Percentiles rank a stretch among this genome's conserved stretches.
These are phyloP conservation scores for Apiospora pterosperma DNA, from an alignment of 2,329 filamentous ascomycete genomes.

Conservation along the genomic window DNA sequence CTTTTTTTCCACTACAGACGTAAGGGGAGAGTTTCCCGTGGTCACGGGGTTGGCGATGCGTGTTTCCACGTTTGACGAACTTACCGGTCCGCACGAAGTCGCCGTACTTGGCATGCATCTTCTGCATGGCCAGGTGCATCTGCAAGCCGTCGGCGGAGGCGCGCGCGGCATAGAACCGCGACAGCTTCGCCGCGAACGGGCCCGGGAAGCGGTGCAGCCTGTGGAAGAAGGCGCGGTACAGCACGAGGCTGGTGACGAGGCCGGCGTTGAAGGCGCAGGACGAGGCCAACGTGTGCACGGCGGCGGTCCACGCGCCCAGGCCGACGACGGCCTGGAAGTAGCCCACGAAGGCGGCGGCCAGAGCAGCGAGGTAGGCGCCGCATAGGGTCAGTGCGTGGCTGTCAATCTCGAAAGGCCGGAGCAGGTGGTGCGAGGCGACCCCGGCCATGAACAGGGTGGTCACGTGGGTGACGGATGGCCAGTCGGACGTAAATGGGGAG, in stretches of 20 bases:
- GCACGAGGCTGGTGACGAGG: neutral
- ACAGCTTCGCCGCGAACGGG: slow-evolving; percentile 7
- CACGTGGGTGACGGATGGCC: neutral
- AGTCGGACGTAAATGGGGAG: neutral
- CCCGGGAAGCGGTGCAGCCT: slow-evolving; percentile 11
- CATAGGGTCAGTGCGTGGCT: neutral
- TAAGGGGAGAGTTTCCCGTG: too few species aligned
- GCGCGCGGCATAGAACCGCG: slow-evolving; percentile 8
- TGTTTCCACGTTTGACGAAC: too few species aligned
- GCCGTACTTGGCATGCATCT: slow-evolving; percentile 7
- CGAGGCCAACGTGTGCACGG: neutral
- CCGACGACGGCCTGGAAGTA: neutral
- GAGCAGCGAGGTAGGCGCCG: neutral
- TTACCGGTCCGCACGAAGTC: slow-evolving; percentile 8
- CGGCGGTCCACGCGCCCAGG: neutral
- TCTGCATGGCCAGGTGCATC: neutral
- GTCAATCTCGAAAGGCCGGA: slow-evolving; percentile 1
- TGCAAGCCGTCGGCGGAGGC: slow-evolving; percentile 2
- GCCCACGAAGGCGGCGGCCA: neutral
- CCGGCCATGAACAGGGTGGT: neutral
- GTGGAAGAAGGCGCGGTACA: slow-evolving; percentile 10
- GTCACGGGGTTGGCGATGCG: too few species aligned
- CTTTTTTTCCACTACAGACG: too few species aligned
- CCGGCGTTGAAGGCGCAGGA: neutral
- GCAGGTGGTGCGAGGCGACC: neutral